These are phyloP conservation scores for Irpex sp. DNA, from an alignment of 1,284 basidiomycete genomes.

Conservation along the genomic window DNA sequence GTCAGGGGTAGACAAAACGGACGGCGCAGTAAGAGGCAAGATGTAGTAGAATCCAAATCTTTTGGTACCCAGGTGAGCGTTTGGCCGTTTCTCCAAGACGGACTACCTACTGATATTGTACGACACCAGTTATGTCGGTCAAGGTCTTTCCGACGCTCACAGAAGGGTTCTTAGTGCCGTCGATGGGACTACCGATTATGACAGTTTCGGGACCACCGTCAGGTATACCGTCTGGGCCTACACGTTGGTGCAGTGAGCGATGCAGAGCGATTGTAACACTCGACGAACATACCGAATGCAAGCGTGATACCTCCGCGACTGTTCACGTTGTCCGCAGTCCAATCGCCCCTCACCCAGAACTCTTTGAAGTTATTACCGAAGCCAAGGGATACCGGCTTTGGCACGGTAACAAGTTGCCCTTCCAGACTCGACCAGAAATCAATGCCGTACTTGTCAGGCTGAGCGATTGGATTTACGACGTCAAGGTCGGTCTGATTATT, in stretches of 20 bases:
- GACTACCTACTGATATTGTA: constrained; percentile 40
- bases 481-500: constrained; percentile 47
- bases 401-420: constrained; percentile 52
- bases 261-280: neutral
- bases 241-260: neutral
- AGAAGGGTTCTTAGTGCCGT: constrained; percentile 48
- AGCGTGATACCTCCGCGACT: constrained; percentile 54
- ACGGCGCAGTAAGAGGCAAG: constrained; percentile 50
- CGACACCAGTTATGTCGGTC: constrained; percentile 51
- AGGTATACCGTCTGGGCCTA: constrained; percentile 46
- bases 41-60: constrained; percentile 50
- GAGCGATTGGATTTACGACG: constrained; percentile 39
- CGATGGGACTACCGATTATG: constrained; percentile 50
- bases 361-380: constrained; percentile 53
- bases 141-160: constrained; percentile 46
- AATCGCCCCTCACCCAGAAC: constrained; percentile 56
- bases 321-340: constrained; percentile 51
- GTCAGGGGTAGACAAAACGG: constrained; percentile 37
- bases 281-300: constrained; percentile 37
- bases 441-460: constrained; percentile 47
- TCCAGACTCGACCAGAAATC: constrained; percentile 65
- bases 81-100: too few relatives aligned
- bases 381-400: constrained; percentile 41
- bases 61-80: neutral
- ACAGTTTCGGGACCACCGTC: constrained; percentile 58